Conservation (phyloP, 2,329 filamentous ascomycete genomes). For the Scopulariopsis brevicaulis region DNA sequence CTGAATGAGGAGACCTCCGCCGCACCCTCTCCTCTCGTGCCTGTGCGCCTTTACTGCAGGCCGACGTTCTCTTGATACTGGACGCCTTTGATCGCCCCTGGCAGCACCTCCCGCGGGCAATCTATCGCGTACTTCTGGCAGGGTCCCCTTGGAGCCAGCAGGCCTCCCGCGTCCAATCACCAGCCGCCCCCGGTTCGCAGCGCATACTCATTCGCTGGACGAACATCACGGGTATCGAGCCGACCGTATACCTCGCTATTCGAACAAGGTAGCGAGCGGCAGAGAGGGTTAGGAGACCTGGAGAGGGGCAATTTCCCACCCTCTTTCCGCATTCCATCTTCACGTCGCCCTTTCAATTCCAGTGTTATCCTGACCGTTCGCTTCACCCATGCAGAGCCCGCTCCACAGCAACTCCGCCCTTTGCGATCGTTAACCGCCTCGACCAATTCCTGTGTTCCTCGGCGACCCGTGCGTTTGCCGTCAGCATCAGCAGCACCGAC, state of each 20-base stretch:
- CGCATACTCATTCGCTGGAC: slow-evolving; percentile 4
- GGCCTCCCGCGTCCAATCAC: slow-evolving; percentile 1
- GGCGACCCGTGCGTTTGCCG: neutral
- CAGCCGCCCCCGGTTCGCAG: neutral
- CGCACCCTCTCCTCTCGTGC: neutral
- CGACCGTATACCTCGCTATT: neutral
- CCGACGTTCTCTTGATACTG: neutral
- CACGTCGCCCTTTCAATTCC: neutral
- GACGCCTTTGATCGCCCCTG: neutral
- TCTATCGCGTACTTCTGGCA: neutral
- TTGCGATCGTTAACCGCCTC: slow-evolving; percentile 2
- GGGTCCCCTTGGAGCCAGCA: neutral
- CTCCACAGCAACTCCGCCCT: neutral
- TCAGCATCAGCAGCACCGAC: neutral
- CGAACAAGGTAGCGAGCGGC: neutral
- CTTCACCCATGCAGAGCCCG: slow-evolving; percentile 1
- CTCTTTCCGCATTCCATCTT: neutral
- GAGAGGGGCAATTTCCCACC: neutral
- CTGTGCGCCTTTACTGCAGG: neutral
- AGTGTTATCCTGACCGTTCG: neutral
- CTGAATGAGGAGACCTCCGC: neutral
- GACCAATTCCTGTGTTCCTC: neutral
- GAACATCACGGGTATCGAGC: slow-evolving; percentile 4
- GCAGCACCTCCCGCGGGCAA: neutral
- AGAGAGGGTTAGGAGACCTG: neutral